phyloP scores from a whole-genome alignment of 441 rosid genomes.

The Adansonia grandidieri region DNA sequence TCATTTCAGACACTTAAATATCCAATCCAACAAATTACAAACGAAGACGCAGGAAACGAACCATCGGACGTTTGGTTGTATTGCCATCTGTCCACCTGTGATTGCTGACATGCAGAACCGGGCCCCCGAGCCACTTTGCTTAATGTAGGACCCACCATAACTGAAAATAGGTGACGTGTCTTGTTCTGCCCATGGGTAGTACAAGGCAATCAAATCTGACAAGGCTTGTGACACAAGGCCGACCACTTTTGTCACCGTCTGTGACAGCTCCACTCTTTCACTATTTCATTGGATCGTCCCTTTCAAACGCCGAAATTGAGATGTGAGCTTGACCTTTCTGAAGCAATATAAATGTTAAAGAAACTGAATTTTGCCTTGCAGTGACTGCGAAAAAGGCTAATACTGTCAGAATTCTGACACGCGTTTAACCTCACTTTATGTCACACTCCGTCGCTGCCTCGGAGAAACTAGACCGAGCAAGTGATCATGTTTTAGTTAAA shows the following conservation, averaged over 20 bases:
- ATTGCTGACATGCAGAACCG: not conserved
- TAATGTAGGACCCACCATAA: not conserved
- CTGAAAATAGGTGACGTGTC: constrained; percentile 19
- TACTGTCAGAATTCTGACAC: constrained; percentile 43
- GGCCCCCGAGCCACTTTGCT: not conserved
- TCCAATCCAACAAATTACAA: not conserved
- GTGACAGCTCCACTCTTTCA: not conserved
- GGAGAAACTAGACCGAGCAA: not conserved
- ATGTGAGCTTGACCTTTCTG: not conserved
- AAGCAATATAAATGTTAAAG: not conserved
- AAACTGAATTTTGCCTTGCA: constrained; percentile 31
- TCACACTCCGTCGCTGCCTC: constrained; percentile 12
- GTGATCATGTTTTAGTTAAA: not conserved
- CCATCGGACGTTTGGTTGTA: not conserved
- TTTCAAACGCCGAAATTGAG: constrained; percentile 3
- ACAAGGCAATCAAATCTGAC: constrained; percentile 13
- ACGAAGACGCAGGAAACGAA: not conserved
- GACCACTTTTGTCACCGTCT: not conserved
- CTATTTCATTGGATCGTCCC: not conserved
- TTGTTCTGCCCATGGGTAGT: not conserved
- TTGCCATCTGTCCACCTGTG: not conserved
- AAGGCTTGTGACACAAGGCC: not conserved
- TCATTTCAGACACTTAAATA: too few relatives aligned
- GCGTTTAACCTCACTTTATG: constrained; percentile 33
- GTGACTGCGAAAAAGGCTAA: constrained; percentile 35